A percentile compares a stretch with the other conserved stretches of the same genome.
These are phyloP conservation scores for Ulmus americana DNA, from an alignment of 331 rosid genomes.

Conservation along the genomic window DNA sequence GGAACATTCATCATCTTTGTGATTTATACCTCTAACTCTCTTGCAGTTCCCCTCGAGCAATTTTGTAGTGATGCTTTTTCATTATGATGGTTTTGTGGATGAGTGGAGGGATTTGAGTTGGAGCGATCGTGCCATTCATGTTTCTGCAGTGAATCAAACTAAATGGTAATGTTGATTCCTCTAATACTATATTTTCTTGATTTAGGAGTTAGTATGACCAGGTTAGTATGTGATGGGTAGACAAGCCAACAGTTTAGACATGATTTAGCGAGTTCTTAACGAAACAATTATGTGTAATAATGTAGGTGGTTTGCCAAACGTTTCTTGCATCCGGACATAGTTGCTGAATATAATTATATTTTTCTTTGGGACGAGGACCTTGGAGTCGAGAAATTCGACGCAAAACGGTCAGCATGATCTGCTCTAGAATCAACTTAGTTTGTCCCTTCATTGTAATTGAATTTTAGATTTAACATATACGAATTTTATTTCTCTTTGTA, in stretches of 20 bases:
- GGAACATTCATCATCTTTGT: conserved; percentile 2
- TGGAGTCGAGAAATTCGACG: conserved; percentile 42
- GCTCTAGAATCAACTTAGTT: neutral
- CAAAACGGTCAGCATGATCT: conserved; percentile 28
- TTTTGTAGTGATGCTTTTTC: conserved; percentile 46
- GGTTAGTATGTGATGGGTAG: neutral
- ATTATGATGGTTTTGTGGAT: conserved; percentile 47
- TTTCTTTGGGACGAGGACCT: conserved; percentile 55
- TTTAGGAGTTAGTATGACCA: neutral
- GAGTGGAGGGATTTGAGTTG: conserved; percentile 42
- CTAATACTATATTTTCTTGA: neutral
- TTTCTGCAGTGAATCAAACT: conserved; percentile 44
- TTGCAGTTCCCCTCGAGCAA: conserved; percentile 39
- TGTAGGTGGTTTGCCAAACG: conserved; percentile 48
- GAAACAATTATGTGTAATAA: conserved; percentile 5
- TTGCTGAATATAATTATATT: conserved; percentile 30
- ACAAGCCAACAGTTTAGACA: neutral
- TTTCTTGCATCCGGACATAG: conserved; percentile 42
- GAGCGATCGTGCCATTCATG: conserved; percentile 39
- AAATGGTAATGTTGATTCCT: conserved; percentile 32
- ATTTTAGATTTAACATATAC: conserved; percentile 1
- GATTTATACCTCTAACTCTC: neutral
- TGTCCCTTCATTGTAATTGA: neutral
- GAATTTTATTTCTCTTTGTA: conserved; percentile 19
- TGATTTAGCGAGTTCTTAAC: neutral